phyloP scores from a whole-genome alignment of 352 stramenopile genomes.

The Globisporangium canariense region DNA sequence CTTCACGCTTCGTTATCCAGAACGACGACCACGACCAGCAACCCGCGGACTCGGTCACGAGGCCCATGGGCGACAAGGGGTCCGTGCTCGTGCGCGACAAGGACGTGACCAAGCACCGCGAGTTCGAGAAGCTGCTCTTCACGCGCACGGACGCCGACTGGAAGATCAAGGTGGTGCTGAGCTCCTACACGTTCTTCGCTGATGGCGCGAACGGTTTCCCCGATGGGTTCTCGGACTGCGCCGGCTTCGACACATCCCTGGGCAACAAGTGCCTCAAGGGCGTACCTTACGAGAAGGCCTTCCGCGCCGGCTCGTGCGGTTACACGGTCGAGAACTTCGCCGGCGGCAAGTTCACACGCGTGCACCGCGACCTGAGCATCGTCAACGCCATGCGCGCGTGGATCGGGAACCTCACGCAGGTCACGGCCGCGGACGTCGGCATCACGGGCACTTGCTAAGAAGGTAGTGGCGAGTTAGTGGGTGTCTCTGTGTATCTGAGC shows the following conservation, averaged over 20 bases:
- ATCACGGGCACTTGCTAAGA: conserved; percentile 38
- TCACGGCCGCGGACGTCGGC: conserved; percentile 29
- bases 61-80: conserved; percentile 46
- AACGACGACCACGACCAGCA: conserved; percentile 78
- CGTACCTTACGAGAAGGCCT: conserved; percentile 49
- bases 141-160: conserved; percentile 49
- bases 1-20: conserved; percentile 62
- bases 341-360: conserved; percentile 53
- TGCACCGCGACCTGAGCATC: conserved; percentile 61
- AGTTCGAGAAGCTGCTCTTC: conserved; percentile 58
- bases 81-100: conserved; percentile 55
- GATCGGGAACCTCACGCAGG: conserved; percentile 29
- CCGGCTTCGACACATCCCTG: conserved; percentile 29
- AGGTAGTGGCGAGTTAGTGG: not conserved
- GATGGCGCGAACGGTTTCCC: conserved; percentile 51
- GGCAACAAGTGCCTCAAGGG: conserved; percentile 30
- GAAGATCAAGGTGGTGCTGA: conserved; percentile 67
- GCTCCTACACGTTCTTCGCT: conserved; percentile 52
- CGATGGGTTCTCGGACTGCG: conserved; percentile 43
- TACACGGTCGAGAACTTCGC: conserved; percentile 52
- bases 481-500: not conserved
- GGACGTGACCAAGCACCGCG: conserved; percentile 43
- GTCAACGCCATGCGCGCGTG: conserved; percentile 65
- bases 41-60: conserved; percentile 35
- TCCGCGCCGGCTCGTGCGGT: conserved; percentile 41